Base-by-base conservation (phyloP, 1,284 basidiomycete species). In the Microbotryum lychnidis-dioicae region DNA sequence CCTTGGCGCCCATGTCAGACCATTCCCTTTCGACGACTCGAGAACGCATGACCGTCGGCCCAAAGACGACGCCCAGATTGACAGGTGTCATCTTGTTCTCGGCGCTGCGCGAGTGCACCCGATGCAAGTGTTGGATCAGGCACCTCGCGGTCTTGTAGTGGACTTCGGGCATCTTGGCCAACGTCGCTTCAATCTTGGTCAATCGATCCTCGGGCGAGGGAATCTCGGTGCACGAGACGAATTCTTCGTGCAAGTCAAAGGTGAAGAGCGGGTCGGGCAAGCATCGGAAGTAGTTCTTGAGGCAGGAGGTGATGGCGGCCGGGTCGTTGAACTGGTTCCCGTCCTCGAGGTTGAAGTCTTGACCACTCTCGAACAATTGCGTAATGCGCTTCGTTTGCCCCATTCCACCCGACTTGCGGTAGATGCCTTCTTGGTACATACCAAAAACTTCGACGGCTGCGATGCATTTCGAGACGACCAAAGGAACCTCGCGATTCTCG, bases 51-150 rank as follows among this genome's bases (percentile, higher is more conserved):
- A 97, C 80, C 0, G 94, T 98, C 8, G 94, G 94, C 69, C 96
- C 96, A 78, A 98, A 97, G 49, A 99, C 92, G n/a, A 97, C 91
- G n/a, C 96, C 96, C 23, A 99, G 78, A 72, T 98, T 99, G 66
- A 91, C 83, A 4, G 91, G 86, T 55, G 85, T 91, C 96, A 99
- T 98, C 57, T 92, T 80, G 75, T 98, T 99, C 62, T 80, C 79
- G 27, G 85, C 83, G 60, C 81, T 83, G 46, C 80, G 79, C 60
- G 84, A 79, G 70, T 84, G 83, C 29, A 94, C 81, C 88, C 81
- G 82, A 72, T 93, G 79, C 33, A 99, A 78, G 77, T 99, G 96
- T 25, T 89, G 77, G 83, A 97, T 87, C 27, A 99, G 80, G 59
- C 80, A 76, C 57, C 84, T 81, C 44, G 97, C 78, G 0, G 96